Conservation (phyloP, 768 basidiomycete genomes). For the Daedaleopsis nitida region DNA sequence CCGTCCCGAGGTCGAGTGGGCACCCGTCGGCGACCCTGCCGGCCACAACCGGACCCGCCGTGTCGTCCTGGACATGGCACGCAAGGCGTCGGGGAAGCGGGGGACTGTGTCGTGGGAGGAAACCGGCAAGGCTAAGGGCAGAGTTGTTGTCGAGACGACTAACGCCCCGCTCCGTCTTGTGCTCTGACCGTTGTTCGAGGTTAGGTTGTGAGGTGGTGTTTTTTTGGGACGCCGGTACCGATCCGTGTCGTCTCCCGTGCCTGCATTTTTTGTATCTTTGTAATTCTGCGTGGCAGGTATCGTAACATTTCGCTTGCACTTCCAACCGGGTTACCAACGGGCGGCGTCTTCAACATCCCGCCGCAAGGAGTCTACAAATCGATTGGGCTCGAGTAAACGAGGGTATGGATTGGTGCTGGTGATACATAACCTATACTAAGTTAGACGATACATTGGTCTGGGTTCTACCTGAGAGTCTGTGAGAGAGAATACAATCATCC, state of each 20-base stretch:
- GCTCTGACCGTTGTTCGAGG: not conserved
- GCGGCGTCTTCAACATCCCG: not conserved
- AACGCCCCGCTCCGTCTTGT: conserved; percentile 3
- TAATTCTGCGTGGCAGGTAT: not conserved
- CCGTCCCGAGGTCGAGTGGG: conserved; percentile 21
- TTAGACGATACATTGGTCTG: conserved; percentile 17
- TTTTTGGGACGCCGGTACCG: not conserved
- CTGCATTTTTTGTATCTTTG: not conserved
- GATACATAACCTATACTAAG: conserved; percentile 9
- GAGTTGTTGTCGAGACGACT: not conserved
- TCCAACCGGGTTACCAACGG: too few relatives aligned
- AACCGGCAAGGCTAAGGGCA: not conserved
- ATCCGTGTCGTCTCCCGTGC: not conserved
- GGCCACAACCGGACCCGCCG: conserved; percentile 36
- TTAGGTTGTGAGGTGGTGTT: not conserved
- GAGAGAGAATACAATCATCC: not conserved
- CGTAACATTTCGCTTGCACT: not conserved
- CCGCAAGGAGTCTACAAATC: not conserved
- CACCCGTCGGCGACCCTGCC: conserved; percentile 35
- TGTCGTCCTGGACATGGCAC: conserved; percentile 16
- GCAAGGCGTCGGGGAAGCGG: conserved; percentile 1
- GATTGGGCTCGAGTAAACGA: not conserved
- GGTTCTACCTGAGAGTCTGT: conserved; percentile 10
- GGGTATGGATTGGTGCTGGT: conserved; percentile 14
- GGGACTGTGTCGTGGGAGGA: conserved; percentile 21